Conservation (phyloP, 2,329 filamentous ascomycete genomes). For the Lachnellula occidentalis region DNA sequence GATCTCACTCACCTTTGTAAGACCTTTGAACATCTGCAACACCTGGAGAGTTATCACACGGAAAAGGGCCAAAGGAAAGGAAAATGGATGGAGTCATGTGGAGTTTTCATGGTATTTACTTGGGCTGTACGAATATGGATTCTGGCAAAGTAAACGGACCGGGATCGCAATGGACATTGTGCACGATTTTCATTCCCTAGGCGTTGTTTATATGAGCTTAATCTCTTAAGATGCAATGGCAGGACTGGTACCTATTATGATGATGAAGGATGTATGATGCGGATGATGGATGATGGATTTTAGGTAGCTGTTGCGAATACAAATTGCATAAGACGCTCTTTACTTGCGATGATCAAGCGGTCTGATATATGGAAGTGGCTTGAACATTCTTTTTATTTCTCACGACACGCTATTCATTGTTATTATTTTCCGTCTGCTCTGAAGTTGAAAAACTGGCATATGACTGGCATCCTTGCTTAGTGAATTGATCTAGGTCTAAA, state of each 20-base stretch:
- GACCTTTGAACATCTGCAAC: no score
- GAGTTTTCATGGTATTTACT: background rate
- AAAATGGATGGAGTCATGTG: background rate
- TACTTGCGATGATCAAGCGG: background rate
- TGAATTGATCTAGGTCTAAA: no score
- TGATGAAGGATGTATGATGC: slow-evolving; percentile 2
- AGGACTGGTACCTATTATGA: slow-evolving; percentile 3
- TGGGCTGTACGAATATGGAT: slow-evolving; percentile 10
- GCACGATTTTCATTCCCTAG: slow-evolving; percentile 12
- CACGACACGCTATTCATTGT: no score
- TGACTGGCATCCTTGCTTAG: no score
- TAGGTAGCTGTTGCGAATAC: slow-evolving; percentile 1
- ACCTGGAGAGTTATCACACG: background rate
- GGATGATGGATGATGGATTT: background rate
- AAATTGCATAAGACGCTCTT: background rate
- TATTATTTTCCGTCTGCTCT: background rate
- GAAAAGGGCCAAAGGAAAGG: background rate
- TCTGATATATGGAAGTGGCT: background rate
- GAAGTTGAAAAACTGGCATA: no score
- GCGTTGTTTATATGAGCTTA: slow-evolving; percentile 10
- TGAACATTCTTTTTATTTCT: background rate
- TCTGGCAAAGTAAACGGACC: background rate
- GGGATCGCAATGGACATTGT: background rate
- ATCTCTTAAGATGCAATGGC: background rate
- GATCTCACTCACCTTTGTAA: slow-evolving; percentile 1